Evolutionary conservation across 768 basidiomycete genomes (phyloP).

Genomic region (Trametes maxima): DNA sequence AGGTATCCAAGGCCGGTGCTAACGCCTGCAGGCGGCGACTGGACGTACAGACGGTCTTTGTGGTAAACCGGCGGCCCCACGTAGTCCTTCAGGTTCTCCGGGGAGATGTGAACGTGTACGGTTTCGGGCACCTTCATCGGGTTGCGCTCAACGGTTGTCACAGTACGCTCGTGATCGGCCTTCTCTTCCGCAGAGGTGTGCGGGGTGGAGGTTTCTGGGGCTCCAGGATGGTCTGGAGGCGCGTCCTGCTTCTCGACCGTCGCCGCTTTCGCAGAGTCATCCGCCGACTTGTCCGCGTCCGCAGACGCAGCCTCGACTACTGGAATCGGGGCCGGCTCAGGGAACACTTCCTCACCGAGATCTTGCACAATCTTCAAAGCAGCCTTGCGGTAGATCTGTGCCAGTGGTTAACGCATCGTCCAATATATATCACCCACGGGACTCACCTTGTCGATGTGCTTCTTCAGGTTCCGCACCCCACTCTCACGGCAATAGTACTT

Average conservation of each 20-base stretch:
- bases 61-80: slow-evolving; percentile 96
- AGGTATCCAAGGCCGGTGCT: slow-evolving; percentile 94
- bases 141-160: slow-evolving; percentile 78
- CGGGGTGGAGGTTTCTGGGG: slow-evolving; percentile 30
- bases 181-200: slow-evolving; percentile 24
- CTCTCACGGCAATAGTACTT: slow-evolving; percentile 98
- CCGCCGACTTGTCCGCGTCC: slow-evolving; percentile 19
- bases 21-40: slow-evolving; percentile 85
- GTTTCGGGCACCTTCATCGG: slow-evolving; percentile 79
- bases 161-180: slow-evolving; percentile 46
- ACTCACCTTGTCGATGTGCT: slow-evolving; percentile 94
- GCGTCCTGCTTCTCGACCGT: slow-evolving; percentile 59
- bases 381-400: slow-evolving; percentile 93
- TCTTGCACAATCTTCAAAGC: slow-evolving; percentile 90
- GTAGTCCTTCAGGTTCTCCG: slow-evolving; percentile 92
- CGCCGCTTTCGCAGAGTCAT: slow-evolving; percentile 20
- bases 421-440: background rate
- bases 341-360: slow-evolving; percentile 83
- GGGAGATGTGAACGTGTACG: slow-evolving; percentile 80
- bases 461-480: slow-evolving; percentile 95
- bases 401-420: background rate
- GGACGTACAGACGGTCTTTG: slow-evolving; percentile 87
- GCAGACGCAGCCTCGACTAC: slow-evolving; percentile 23
- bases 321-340: slow-evolving; percentile 55
- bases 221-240: slow-evolving; percentile 40